phyloP scores from a whole-genome alignment of 768 basidiomycete species.

The Dacryopinax primogenitus region DNA sequence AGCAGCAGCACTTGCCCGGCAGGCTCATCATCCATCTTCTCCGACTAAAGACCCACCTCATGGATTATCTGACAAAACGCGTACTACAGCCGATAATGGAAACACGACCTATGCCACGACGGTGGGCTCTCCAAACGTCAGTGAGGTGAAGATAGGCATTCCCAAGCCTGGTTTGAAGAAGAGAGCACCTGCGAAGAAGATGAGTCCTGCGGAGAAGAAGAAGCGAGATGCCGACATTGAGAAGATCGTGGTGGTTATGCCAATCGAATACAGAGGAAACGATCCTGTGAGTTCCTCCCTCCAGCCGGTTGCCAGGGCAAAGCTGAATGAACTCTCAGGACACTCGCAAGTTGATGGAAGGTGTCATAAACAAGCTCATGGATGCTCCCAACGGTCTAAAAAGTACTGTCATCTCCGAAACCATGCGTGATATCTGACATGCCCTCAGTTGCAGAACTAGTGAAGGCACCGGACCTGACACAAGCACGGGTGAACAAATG shows the following conservation, averaged over 20 bases:
- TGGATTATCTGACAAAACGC: background rate
- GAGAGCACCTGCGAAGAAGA: conserved; percentile 49
- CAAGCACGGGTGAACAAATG: conserved; percentile 91
- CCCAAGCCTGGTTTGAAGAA: conserved; percentile 33
- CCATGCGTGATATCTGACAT: background rate
- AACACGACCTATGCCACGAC: background rate
- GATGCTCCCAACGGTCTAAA: conserved; percentile 52
- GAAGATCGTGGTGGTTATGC: conserved; percentile 58
- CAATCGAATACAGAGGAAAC: conserved; percentile 80
- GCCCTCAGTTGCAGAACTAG: conserved; percentile 55
- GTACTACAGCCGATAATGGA: conserved; percentile 8
- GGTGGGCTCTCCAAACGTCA: conserved; percentile 9
- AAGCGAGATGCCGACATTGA: conserved; percentile 51
- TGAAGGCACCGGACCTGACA: conserved; percentile 67
- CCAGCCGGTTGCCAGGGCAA: background rate
- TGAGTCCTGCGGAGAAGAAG: conserved; percentile 71
- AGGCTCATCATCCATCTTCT: background rate
- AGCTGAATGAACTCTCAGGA: conserved; percentile 31
- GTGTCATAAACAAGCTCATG: conserved; percentile 63
- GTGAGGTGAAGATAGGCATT: conserved; percentile 30
- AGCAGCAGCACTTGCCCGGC: background rate
- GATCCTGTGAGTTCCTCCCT: conserved; percentile 52
- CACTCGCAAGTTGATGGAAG: conserved; percentile 65
- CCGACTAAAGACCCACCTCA: background rate
- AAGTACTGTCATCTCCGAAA: conserved; percentile 32